Evolutionary conservation across 2,329 filamentous ascomycete species (phyloP), one percentile per base, ranked within the genome.

Genomic region (Pseudopyrenochaeta lycopersici): DNA sequence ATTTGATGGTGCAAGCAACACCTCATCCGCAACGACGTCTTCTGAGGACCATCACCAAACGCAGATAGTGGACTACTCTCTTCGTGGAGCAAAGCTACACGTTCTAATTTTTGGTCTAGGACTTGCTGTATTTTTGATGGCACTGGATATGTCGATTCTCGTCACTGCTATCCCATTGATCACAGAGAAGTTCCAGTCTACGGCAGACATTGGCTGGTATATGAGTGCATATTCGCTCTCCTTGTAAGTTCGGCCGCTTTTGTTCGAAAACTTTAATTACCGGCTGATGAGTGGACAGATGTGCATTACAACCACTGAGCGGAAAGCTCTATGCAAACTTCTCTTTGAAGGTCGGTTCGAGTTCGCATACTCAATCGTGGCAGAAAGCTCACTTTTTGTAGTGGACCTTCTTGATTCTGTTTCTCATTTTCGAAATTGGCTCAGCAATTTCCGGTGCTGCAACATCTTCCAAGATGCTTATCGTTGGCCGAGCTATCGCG

Each of bases 161-260:
- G 73, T 75, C 14, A 81, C 78, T 1, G 80, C 81, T 1, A 81
- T 82, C 29, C 81, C 81, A 1, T 68, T 68, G 10, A 83, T 82
- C 44, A 82, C 80, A 0, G 76, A 81, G 54, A 70, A 81, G 40
- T 83, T 82, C 57, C 67, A 80, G 20, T 78, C 79, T 0, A 71
- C 79, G 9, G 69, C 70, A 2, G 79, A 82, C 55, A 76, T 82
- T n/a, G 80, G 80, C 11, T 83, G 80, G 80, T 82, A 82, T 54
- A 77, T 77, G 23, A 77, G 74, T 38, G 70, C 77, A 2, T 70
- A 70, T 49, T 32, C 67, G 10, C 47, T 71, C 7, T 63, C 63
- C 6, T 15, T 60, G 47, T 67, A 54, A 48, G 54, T 54, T 11
- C n/a, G 3, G 11, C 17, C 6, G 14, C n/a, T n/a, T 3, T 17